Evolutionary conservation across 805 yeast species (phyloP).

Genomic region (Candida nitratophila): DNA sequence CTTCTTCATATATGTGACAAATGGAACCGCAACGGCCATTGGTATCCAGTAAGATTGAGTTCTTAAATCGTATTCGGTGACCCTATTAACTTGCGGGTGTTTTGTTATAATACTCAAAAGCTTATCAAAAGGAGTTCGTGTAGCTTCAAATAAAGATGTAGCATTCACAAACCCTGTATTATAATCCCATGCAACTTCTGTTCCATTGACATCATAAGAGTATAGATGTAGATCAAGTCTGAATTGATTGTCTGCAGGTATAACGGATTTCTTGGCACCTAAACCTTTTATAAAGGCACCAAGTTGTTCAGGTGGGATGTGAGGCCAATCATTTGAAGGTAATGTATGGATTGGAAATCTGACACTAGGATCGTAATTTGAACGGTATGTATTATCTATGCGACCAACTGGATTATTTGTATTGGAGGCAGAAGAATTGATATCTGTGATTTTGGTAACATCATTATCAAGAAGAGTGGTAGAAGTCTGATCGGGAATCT

Average conservation of each 20-base stretch:
- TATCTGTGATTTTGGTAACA: no score
- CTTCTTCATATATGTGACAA: not conserved
- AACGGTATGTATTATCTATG: not conserved
- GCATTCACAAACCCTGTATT: not conserved
- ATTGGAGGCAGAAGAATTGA: no score
- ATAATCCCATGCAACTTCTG: not conserved
- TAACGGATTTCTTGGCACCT: not conserved
- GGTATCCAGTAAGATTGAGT: not conserved
- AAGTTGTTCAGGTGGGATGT: not conserved
- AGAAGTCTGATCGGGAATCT: no score
- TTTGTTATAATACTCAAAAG: not conserved
- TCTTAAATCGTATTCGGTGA: not conserved
- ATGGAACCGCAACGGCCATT: not conserved
- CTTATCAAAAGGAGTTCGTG: not conserved
- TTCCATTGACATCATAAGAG: not conserved
- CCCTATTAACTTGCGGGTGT: not conserved
- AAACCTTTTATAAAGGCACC: not conserved
- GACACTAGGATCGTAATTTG: not conserved
- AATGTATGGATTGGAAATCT: not conserved
- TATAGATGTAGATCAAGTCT: not conserved
- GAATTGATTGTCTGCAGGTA: not conserved
- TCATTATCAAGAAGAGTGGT: no score
- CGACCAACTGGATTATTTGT: no score
- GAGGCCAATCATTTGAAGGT: not conserved
- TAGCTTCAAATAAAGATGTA: not conserved